Evolutionary conservation across 1,284 basidiomycete species (phyloP), one percentile per base, ranked within the genome.

Genomic region (Ceratobasidium sp.): DNA sequence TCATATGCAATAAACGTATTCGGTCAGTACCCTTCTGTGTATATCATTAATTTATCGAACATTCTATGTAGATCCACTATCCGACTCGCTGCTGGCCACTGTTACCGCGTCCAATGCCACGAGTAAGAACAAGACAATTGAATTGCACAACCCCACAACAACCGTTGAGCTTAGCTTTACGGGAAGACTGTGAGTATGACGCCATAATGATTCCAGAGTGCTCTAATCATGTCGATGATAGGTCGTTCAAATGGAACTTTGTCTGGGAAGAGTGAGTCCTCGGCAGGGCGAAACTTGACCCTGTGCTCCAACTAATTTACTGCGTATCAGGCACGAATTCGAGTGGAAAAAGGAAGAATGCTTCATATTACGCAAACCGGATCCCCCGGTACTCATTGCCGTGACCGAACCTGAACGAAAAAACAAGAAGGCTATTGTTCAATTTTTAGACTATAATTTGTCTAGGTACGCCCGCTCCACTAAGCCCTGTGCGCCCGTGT

Each of bases 401-500:
- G 82, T 91, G 31, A 91, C 89, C 15, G 92, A 89, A 75, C 85
- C 88, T 0, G 80, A 86, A 3, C 88, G 87, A 6, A 83, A 86
- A 40, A 80, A 88, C 53, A 88, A 86, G 74, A 87, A 88, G 0
- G 80, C 84, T 5, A 82, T 87, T 0, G 81, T 93, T n/a, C 91
- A 93, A 75, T 85, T 94, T n/a, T 80, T 94, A 17, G 91, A 94
- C 77, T 94, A 94, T 75, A 94, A 94, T 74, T 80, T 93, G 32
- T 85, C 91, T 73, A 80, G 91, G 86, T 87, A 72, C 55, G 80
- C 17, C 17, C 25, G 17, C 8, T 42, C 29, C 72, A 72, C 53
- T 47, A 43, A 17, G n/a, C 12, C 15, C 32, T 55, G n/a, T 43
- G 62, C 31, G 40, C 65, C 32, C 32, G 22, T 60, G 64, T 47